phyloP scores from a whole-genome alignment of 2,329 filamentous ascomycete genomes.

The Monosporascus sp. region DNA sequence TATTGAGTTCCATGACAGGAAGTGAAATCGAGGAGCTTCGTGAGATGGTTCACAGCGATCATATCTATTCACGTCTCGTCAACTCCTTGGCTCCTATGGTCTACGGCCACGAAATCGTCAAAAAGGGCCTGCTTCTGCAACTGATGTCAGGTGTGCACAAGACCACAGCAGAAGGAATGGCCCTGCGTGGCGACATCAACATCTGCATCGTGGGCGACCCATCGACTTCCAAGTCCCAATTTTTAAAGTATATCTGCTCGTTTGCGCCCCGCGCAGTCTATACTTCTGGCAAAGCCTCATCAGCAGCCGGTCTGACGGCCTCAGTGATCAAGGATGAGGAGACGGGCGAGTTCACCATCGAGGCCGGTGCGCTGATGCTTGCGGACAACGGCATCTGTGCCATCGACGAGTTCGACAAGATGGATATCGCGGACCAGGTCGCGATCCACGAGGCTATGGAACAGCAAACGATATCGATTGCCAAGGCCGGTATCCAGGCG shows the following conservation, averaged over 20 bases:
- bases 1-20: constrained; percentile 77
- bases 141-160: constrained; percentile 96
- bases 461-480: constrained; percentile 98
- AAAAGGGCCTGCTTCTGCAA: constrained; percentile 91
- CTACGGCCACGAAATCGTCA: constrained; percentile 94
- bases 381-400: constrained; percentile 96
- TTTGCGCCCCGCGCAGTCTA: constrained; percentile 96
- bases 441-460: constrained; percentile 99
- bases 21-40: constrained; percentile 89
- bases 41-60: constrained; percentile 88
- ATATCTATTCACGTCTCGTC: constrained; percentile 89
- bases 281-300: constrained; percentile 95
- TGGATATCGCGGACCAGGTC: constrained; percentile 95
- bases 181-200: constrained; percentile 94
- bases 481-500: constrained; percentile 96
- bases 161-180: constrained; percentile 87
- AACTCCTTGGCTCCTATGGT: constrained; percentile 95
- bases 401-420: constrained; percentile 99
- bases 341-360: constrained; percentile 97
- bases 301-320: constrained; percentile 92
- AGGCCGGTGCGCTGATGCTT: constrained; percentile 95
- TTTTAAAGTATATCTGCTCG: constrained; percentile 95
- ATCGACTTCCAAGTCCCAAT: constrained; percentile 95
- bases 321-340: constrained; percentile 98
- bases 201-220: constrained; percentile 98